Evolutionary conservation across 108 stramenopile genomes (phyloP).

Genomic region (Nannochloropsis oceanica): DNA sequence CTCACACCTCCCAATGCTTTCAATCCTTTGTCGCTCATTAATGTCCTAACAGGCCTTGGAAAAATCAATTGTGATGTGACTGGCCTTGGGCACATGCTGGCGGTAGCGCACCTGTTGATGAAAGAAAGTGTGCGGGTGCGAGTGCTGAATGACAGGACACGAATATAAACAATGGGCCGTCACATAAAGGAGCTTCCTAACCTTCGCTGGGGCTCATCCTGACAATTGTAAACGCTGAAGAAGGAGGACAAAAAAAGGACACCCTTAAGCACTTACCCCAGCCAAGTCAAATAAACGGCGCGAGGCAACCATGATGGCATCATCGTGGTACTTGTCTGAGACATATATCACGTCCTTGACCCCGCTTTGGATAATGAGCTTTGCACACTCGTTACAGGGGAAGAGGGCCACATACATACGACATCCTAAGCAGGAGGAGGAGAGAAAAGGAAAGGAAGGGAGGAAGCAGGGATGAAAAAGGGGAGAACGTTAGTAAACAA

Average conservation of each 20-base stretch:
- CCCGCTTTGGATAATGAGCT: slow-evolving; percentile 91
- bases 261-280: slow-evolving; percentile 30
- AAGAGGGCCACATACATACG: slow-evolving; percentile 72
- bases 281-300: slow-evolving; percentile 76
- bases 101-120: slow-evolving; percentile 4
- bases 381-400: slow-evolving; percentile 89
- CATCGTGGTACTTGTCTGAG: slow-evolving; percentile 73
- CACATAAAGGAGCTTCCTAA: too few species aligned
- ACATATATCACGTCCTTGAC: slow-evolving; percentile 85
- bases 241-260: background rate
- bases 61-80: slow-evolving; percentile 18
- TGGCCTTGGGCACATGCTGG: slow-evolving; percentile 4
- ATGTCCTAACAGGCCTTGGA: background rate
- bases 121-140: background rate
- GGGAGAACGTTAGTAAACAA: too few species aligned
- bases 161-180: background rate
- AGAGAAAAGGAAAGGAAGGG: background rate
- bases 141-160: background rate
- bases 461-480: background rate
- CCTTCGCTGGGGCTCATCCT: too few species aligned
- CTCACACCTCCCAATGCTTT: too few species aligned
- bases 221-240: background rate
- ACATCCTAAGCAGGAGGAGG: background rate
- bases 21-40: too few species aligned
- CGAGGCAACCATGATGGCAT: slow-evolving; percentile 63